Percentiles rank a stretch among this genome's conserved stretches.
Conservation (phyloP, 2,329 filamentous ascomycete genomes). For the Xylariaceae sp. region DNA sequence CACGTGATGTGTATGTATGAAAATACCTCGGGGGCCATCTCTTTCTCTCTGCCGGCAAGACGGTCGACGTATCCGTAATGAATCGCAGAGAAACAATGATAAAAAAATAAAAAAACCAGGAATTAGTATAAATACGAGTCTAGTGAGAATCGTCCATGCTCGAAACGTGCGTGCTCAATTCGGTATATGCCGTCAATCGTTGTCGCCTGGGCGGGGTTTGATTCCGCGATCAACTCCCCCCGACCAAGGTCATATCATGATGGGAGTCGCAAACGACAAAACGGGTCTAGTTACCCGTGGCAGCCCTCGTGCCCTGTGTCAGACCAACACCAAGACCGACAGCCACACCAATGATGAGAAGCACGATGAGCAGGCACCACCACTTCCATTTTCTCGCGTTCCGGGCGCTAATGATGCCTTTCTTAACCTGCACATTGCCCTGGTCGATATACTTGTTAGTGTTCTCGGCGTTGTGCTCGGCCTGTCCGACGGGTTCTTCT, state of each 20-base stretch:
- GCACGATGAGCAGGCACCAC: constrained; percentile 63
- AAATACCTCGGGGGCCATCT: neutral
- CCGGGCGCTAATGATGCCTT: constrained; percentile 62
- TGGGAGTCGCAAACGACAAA: neutral
- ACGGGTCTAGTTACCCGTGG: neutral
- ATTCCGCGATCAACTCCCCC: neutral
- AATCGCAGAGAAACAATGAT: constrained; percentile 1
- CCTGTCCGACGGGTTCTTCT: constrained; percentile 56
- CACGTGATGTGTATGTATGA: constrained; percentile 5
- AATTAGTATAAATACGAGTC: constrained; percentile 11
- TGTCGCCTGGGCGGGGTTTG: neutral
- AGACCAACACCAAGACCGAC: constrained; percentile 37
- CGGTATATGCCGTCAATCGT: constrained; percentile 1
- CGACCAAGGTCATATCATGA: neutral
- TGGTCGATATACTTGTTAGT: constrained; percentile 62
- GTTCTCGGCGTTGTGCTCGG: constrained; percentile 60
- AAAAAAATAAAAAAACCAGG: neutral
- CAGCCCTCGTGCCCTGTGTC: constrained; percentile 10
- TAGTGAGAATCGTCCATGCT: constrained; percentile 1
- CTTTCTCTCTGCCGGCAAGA: neutral
- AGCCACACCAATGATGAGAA: constrained; percentile 53
- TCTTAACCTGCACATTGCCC: constrained; percentile 63
- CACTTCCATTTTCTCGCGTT: constrained; percentile 72
- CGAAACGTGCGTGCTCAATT: neutral
- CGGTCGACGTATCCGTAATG: neutral